Base-by-base conservation (phyloP, 441 rosid genomes). In the Geranium incanum region DNA sequence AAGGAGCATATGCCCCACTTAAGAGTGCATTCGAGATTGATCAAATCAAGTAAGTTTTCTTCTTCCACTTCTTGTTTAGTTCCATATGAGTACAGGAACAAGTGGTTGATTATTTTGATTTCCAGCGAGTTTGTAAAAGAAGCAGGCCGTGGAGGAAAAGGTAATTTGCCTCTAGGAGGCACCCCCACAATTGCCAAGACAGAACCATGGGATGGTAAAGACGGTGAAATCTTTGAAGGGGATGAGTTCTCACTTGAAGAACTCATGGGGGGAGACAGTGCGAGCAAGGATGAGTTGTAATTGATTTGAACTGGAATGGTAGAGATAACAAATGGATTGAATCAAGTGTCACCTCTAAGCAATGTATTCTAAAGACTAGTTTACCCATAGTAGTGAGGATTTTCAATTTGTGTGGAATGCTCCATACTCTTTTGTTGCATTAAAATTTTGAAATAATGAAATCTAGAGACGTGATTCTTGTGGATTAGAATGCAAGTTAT, bases 241-340 rank as follows among this genome's bases (percentile, higher is more conserved):
- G 97, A 90, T 66, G 98, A 95, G 75, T 92, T 95, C 78, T 92
- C 99, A 13, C 96, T 95, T 12, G 99, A 95, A 37, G 99, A 95
- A 74, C 87, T 95, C 67, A 95, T 95, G 99, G 92, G 88, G 37
- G 93, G 84, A 43, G 93, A 80, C 43, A 83, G 64, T 62, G 9
- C 71, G 48, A 15, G 74, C 45, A 84, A 85, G 74, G 89, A 82
- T 67, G 92, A 85, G 80, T 68, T 88, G 73, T 86, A 82, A 86
- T 74, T 23, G 11, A 33, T 11, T 15, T 12, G 13, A 23, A 59
- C 5, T 19, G 6, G 6, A 38, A 12, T 36, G 41, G 38, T 36
- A 36, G 36, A 66, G 43, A 66, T n/a, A 13, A 11, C 8, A 3
- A 15, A 9, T 15, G 33, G 23, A 4, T 18, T 21, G 28, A 23